A percentile compares a stretch with the other conserved stretches of the same genome.
These are phyloP conservation scores for Arthroderma sp. DNA, from an alignment of 2,329 filamentous ascomycete species.

Conservation along the genomic window DNA sequence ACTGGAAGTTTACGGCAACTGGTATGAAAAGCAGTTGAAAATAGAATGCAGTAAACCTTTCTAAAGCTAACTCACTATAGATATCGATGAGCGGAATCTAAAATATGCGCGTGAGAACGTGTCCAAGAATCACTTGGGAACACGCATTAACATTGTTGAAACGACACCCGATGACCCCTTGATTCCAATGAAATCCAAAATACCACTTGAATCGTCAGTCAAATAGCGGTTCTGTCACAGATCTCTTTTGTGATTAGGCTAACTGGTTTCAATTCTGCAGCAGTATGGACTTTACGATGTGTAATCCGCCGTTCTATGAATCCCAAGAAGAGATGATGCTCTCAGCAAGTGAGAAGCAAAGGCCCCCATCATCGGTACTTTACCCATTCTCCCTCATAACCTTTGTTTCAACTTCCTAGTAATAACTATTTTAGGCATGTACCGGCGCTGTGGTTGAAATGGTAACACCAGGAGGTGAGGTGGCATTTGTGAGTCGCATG, in stretches of 20 bases:
- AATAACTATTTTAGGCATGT: slow-evolving; percentile 29
- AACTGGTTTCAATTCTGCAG: slow-evolving; percentile 1
- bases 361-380: slow-evolving; percentile 56
- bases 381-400: neutral
- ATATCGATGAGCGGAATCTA: slow-evolving; percentile 63
- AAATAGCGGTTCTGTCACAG: neutral
- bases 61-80: slow-evolving; percentile 24
- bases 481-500: slow-evolving; percentile 59
- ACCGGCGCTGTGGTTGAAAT: slow-evolving; percentile 75
- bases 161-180: slow-evolving; percentile 42
- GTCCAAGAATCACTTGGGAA: slow-evolving; percentile 47
- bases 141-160: slow-evolving; percentile 51
- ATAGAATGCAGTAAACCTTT: too few relatives aligned
- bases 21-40: slow-evolving; percentile 23
- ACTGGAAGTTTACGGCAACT: slow-evolving; percentile 62
- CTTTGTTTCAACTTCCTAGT: too few relatives aligned
- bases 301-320: slow-evolving; percentile 89
- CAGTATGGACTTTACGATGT: slow-evolving; percentile 72
- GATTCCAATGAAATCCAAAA: slow-evolving; percentile 46
- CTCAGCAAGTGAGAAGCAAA: slow-evolving; percentile 52
- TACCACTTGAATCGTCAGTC: slow-evolving; percentile 16
- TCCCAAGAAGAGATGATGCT: slow-evolving; percentile 54
- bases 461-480: slow-evolving; percentile 67
- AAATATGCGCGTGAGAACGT: slow-evolving; percentile 56
- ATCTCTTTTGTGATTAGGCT: neutral